Base-by-base conservation (phyloP, 2,329 filamentous ascomycete species). In the Xylaria multiplex region DNA sequence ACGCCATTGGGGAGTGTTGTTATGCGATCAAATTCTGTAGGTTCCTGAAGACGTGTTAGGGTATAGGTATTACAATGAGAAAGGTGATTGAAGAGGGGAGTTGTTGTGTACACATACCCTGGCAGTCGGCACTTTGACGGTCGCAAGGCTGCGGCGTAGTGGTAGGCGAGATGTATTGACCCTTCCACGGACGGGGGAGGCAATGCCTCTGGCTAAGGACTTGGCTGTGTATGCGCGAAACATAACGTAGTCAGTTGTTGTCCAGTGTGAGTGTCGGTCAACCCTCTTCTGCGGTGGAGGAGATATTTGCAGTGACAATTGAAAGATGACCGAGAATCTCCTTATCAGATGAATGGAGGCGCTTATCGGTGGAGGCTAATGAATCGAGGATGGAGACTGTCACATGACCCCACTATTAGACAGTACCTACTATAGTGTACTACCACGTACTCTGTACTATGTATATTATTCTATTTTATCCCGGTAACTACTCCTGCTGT, bases 1-100 rank as follows among this genome's bases (percentile, higher is more conserved):
- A 99, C 83, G 76, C 96, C 96, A 85, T 99, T 99, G 56, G 93
- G 84, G 16, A 99, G 88, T 1, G 90, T 94, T 7, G 94, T 97
- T 74, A 98, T 90, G 71, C 91, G 85, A 79, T 97, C 93, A 73
- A 97, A 88, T 70, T 97, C 93, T 55, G 90, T 90, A 14, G 93
- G 93, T 77, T 98, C 94, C 88, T 92, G 30, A 9, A 14, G 30
- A 62, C 66, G 16, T 59, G 69, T 67, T 46, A 62, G 57, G 30
- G 2, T n/a, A 22, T 24, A 32, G 6, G 13, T 27, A 27, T 45
- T 43, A 42, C 14, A 8, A 14, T 24, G 8, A 40, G 13, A 27
- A 27, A 8, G 37, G 9, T 19, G 22, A 22, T 43, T 27, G n/a
- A 46, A 32, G 32, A 49, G 30, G 46, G 40, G 14, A 16, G 40